Evolutionary conservation across 2,329 filamentous ascomycete genomes (phyloP), one percentile per base, ranked within the genome.

Genomic region (Trichoderma aggressivum): DNA sequence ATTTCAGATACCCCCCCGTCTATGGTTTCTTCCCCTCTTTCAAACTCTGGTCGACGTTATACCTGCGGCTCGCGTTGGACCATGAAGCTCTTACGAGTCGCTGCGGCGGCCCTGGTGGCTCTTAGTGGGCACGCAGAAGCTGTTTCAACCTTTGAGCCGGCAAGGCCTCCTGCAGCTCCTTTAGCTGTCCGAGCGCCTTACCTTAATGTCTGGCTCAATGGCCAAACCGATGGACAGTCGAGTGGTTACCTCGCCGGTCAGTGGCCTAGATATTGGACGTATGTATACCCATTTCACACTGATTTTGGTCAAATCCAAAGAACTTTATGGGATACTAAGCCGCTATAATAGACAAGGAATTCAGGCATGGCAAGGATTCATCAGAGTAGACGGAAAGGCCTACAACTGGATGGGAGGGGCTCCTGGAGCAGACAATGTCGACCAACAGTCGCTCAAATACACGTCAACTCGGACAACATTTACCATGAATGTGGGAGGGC

Each of bases 141-240:
- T 8, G 73, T 71, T 18, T 91, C 89, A 11, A 88, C 84, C 2
- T 92, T 92, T 77, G 84, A 81, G 43, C 91, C 91, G 39, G 86
- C 88, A 43, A 85, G 89, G 7, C 90, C 91, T 55, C 91, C 91
- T 18, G 86, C 91, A 1, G 84, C 92, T 32, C 92, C 92, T 14
- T 80, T 95, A 39, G 91, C 91, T 56, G 92, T 94, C 58, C 89
- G 88, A 73, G 91, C 89, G 11, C 92, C 92, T 0, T 95, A 94
- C 75, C 81, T 94, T 18, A 93, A 88, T 77, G 87, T 89, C 16
- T 93, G 91, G 90, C 84, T 91, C 55, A 81, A 87, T 71, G 89
- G 86, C 11, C 90, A 89, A 1, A 87, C 83, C 32, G 84, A 89
- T 77, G 88, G 86, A 26, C 86, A 87, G 11, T 88, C 90, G 76